A percentile compares a stretch with the other conserved stretches of the same genome.
Conservation (phyloP, 495 filamentous ascomycete species). For the Trichocladium uniseriatum region DNA sequence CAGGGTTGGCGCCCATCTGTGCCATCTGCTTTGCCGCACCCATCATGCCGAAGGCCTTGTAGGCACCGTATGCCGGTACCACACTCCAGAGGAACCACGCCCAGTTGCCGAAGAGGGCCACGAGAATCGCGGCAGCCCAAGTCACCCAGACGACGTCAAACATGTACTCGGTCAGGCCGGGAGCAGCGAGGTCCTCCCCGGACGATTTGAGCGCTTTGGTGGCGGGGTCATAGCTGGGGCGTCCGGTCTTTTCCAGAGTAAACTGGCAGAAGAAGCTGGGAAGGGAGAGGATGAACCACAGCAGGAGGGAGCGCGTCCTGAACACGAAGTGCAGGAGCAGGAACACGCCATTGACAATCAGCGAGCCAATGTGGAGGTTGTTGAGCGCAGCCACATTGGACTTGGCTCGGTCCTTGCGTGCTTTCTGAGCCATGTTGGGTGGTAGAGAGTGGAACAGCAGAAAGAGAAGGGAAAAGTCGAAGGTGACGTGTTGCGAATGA, state of each 20-base stretch:
- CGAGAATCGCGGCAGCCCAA: constrained; percentile 58
- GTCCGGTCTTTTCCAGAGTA: constrained; percentile 71
- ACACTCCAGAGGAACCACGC: constrained; percentile 67
- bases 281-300: constrained; percentile 61
- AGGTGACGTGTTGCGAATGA: background rate
- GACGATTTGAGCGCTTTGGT: constrained; percentile 61
- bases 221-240: constrained; percentile 55
- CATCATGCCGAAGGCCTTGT: constrained; percentile 57
- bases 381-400: constrained; percentile 66
- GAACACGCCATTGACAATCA: constrained; percentile 62
- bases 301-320: constrained; percentile 54
- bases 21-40: constrained; percentile 59
- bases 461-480: background rate
- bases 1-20: constrained; percentile 21
- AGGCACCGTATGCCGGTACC: constrained; percentile 61
- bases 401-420: constrained; percentile 80
- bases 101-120: constrained; percentile 61
- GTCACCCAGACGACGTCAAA: constrained; percentile 95
- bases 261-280: constrained; percentile 73
- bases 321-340: constrained; percentile 59
- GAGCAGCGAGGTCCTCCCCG: constrained; percentile 82
- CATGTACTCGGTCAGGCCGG: constrained; percentile 92
- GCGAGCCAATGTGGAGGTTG: constrained; percentile 67
- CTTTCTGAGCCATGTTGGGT: constrained; percentile 66
- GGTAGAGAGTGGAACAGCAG: background rate